Evolutionary conservation across 1,284 basidiomycete genomes (phyloP), one percentile per base, ranked within the genome.

Genomic region (Marasmius fiardii): DNA sequence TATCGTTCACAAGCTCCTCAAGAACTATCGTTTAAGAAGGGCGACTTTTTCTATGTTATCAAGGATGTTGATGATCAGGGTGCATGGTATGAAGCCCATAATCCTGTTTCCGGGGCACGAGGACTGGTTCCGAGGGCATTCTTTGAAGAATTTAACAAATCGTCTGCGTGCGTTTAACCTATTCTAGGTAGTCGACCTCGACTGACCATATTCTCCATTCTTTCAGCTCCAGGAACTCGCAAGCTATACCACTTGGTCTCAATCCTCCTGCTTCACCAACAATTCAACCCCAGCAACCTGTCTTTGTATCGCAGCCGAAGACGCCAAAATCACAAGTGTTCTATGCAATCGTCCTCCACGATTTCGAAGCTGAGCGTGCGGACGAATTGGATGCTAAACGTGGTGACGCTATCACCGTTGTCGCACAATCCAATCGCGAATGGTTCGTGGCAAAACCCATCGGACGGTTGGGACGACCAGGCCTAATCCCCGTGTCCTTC

Each of bases 11-110:
- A 81, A 55, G 83, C 87, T 0, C 92, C 94, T 0, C 88, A 93
- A 66, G 90, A 98, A 67, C 84, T 99, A 54, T 86, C 91, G 43
- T 99, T 98, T 69, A 79, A 85, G 62, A 91, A 92, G 72, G 97
- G 97, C 60, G 97, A 99, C 75, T 98, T 98, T 74, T 98, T 98
- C 77, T 93, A 98, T 73, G 95, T 99, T 57, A 79, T 93, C 34
- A 84, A 85, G 60, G 93, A 96, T 64, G 75, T 81, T 16, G 76
- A 84, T 50, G 68, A 74, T 44, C 68, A 77, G 23, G 80, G 76
- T 5, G 71, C 75, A 37, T 94, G 86, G 83, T 95, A 91, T 66
- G 90, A 94, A 68, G 93, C 90, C 4, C 85, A 94, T 67, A 95
- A 99, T 69, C 96, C 97, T 16, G 81, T 95, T 64, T 89, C 90